These are phyloP conservation scores for Dryas octopetala DNA, from an alignment of 306 rosid genomes.

Conservation along the genomic window DNA sequence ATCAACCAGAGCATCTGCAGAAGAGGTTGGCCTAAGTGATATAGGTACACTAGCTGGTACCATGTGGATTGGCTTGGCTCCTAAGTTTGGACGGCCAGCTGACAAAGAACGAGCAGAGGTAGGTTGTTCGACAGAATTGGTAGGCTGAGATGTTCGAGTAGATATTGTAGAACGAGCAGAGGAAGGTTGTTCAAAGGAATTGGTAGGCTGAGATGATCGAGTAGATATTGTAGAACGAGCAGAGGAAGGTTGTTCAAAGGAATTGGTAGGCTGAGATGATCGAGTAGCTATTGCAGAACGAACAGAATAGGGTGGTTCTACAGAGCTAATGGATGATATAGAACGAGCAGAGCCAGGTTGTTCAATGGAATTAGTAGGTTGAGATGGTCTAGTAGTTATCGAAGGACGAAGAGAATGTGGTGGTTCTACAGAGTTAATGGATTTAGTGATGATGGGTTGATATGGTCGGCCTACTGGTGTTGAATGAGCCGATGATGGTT, in stretches of 20 bases:
- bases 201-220: not conserved
- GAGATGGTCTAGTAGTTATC: not conserved
- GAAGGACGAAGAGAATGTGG: conserved; percentile 9
- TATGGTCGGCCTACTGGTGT: conserved; percentile 28
- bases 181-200: not conserved
- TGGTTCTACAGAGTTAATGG: not conserved
- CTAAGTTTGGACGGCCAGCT: conserved; percentile 44
- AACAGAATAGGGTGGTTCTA: not conserved
- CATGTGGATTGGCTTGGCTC: conserved; percentile 59
- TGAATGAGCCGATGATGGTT: conserved; percentile 48
- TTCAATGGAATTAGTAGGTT: not conserved
- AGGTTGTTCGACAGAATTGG: conserved; percentile 16
- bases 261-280: not conserved
- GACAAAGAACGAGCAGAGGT: conserved; percentile 22
- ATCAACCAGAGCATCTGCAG: conserved; percentile 45
- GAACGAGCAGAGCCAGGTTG: conserved; percentile 14
- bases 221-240: not conserved
- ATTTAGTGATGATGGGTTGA: conserved; percentile 13
- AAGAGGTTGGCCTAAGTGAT: conserved; percentile 57
- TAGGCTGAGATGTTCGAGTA: not conserved
- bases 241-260: not conserved
- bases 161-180: conserved; percentile 1
- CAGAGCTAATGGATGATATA: not conserved
- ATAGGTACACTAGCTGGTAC: conserved; percentile 72
- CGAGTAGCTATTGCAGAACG: not conserved